Base-by-base conservation (phyloP, 345 rosid species). In the Camelina neglecta region DNA sequence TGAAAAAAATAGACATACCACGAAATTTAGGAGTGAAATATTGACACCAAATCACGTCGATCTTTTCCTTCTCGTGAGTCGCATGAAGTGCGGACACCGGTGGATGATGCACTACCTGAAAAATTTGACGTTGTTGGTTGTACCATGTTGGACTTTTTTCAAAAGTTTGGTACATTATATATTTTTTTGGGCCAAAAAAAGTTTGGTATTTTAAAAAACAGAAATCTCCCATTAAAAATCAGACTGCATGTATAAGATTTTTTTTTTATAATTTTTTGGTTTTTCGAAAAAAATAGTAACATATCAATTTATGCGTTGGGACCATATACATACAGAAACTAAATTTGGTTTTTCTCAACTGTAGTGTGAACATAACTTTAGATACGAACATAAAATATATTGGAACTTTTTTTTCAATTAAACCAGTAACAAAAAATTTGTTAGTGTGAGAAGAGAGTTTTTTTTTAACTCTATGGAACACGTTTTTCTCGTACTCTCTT, bases 71-170 rank as follows among this genome's bases (percentile, higher is more conserved):
- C 36, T 88, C 88, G 49, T 94, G 88, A 1, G 97, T 90, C 51
- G 91, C 97, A 62, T 92, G 96, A 45, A 94, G 92, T n/a, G 92
- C 96, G 29, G 92, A 73, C 11, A 92, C 88, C 2, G 97, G 93
- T 7, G 98, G 98, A 50, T 92, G 97, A 78, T 94, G 96, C 12
- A 89, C 89, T 31, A 94, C 87, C 96, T 75, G 24, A 75, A 67
- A 29, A n/a, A 31, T 0, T 0, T 13, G 29, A 50, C 65, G 11
- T 35, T 50, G 18, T 18, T 18, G 18, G 18, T 18, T 18, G 3
- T 12, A 61, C 42, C 16, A 20, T 6, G 10, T 7, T 11, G 1
- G 11, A 18, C 6, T 42, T 11, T 60, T 38, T 60, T 11, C 29
- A 57, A 57, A 2, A 56, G 36, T 29, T 56, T 56, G 44, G 44